phyloP scores from a whole-genome alignment of 345 rosid genomes.

The Alliaria petiolata region DNA sequence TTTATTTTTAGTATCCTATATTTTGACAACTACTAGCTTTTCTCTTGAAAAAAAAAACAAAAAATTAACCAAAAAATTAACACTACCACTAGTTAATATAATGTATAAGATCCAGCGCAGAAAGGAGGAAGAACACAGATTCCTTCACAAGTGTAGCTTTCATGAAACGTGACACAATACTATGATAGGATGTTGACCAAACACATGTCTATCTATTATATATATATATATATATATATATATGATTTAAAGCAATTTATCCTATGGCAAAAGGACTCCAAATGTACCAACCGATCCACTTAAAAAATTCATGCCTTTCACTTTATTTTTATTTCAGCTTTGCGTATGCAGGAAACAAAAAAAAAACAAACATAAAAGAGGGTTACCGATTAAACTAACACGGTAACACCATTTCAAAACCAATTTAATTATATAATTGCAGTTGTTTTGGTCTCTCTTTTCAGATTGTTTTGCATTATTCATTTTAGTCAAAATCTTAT shows the following conservation, averaged over 20 bases:
- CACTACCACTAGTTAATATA: not conserved
- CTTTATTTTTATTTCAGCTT: too few relatives aligned
- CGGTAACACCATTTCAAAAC: not conserved
- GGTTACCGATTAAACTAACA: too few relatives aligned
- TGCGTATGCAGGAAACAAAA: too few relatives aligned
- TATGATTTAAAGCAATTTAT: not conserved
- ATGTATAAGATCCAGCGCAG: not conserved
- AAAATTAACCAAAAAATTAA: too few relatives aligned
- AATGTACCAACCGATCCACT: not conserved
- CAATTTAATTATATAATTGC: not conserved
- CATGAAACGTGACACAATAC: constrained; percentile 27
- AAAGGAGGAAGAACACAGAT: not conserved
- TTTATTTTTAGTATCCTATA: too few relatives aligned
- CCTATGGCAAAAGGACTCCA: not conserved
- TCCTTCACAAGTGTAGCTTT: constrained; percentile 23
- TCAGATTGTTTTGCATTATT: not conserved
- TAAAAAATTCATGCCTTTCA: not conserved
- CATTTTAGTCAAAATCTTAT: not conserved
- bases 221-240: too few relatives aligned
- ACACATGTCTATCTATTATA: not conserved
- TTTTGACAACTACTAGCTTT: too few relatives aligned
- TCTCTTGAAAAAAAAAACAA: too few relatives aligned
- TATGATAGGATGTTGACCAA: constrained; percentile 21
- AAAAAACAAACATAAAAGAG: too few relatives aligned
- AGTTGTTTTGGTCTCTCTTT: not conserved